These are phyloP conservation scores for Blastocladiella emersonii DNA, from an alignment of 371 early-diverging fungal species.

Conservation along the genomic window DNA sequence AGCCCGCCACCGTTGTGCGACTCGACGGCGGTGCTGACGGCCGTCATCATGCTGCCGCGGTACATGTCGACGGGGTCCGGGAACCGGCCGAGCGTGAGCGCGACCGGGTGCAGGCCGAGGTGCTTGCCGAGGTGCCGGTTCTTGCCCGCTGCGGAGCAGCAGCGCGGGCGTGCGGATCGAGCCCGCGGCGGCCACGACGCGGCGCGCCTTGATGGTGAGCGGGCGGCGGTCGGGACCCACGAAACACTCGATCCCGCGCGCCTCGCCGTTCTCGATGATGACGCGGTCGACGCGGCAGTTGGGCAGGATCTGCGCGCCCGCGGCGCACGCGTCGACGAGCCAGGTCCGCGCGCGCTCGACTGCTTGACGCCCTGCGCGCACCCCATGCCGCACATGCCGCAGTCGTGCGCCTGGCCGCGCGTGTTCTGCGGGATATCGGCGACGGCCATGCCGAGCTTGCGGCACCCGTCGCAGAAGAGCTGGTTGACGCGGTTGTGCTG, in stretches of 20 bases:
- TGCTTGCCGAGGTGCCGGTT: conserved; percentile 58
- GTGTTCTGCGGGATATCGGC: conserved; percentile 55
- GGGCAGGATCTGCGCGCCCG: conserved; percentile 42
- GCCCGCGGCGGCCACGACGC: conserved; percentile 50
- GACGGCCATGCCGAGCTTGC: conserved; percentile 41
- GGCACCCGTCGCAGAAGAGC: conserved; percentile 46
- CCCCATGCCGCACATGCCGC: conserved; percentile 52
- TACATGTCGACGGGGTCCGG: conserved; percentile 25
- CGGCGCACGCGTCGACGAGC: conserved; percentile 45
- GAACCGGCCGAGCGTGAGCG: conserved; percentile 43
- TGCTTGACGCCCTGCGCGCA: conserved; percentile 40
- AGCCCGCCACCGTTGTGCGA: neutral
- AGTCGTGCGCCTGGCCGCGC: conserved; percentile 37
- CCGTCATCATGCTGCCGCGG: conserved; percentile 56
- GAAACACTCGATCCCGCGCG: neutral
- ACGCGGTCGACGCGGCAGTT: conserved; percentile 10
- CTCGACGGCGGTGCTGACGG: conserved; percentile 20
- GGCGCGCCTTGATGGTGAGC: conserved; percentile 29
- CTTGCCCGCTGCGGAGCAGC: conserved; percentile 42
- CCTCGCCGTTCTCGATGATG: neutral
- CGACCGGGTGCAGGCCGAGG: conserved; percentile 48
- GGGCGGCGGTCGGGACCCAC: conserved; percentile 1
- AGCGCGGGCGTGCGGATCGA: conserved; percentile 52
- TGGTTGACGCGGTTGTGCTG: conserved; percentile 46
- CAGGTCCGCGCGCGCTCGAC: conserved; percentile 46